These are phyloP conservation scores for Leishmania braziliensis DNA, from an alignment of 208 protist genomes.

Conservation along the genomic window DNA sequence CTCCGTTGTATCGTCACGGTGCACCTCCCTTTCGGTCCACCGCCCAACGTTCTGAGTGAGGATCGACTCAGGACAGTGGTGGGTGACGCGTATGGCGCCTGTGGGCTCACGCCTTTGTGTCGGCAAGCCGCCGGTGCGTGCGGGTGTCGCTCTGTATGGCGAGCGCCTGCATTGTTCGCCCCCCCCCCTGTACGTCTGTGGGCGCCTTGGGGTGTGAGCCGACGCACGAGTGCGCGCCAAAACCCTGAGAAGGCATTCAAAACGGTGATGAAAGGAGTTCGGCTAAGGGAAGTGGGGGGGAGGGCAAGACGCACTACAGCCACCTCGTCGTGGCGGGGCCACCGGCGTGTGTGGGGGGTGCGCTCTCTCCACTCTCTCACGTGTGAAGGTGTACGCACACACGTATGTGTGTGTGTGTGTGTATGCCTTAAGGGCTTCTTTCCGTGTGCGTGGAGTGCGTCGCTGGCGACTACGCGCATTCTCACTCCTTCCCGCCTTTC, in stretches of 20 bases:
- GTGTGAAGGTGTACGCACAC: background rate
- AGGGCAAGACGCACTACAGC: background rate
- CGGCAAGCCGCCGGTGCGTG: background rate
- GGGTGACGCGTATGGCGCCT: background rate
- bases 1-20: background rate
- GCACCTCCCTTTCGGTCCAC: background rate
- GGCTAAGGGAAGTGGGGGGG: background rate
- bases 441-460: background rate
- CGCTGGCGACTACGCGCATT: background rate
- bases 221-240: background rate
- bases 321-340: background rate
- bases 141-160: background rate
- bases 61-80: background rate
- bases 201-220: background rate
- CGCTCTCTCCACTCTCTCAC: background rate
- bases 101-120: background rate
- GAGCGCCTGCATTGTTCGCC: background rate
- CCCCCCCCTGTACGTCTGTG: background rate
- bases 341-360: background rate
- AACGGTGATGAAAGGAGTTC: background rate
- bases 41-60: background rate
- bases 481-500: background rate
- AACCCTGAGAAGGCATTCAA: background rate
- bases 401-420: background rate
- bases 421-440: background rate